Evolutionary conservation across 495 filamentous ascomycete species (phyloP), one percentile per base, ranked within the genome.

Genomic region (Pseudotulostoma volvatum): DNA sequence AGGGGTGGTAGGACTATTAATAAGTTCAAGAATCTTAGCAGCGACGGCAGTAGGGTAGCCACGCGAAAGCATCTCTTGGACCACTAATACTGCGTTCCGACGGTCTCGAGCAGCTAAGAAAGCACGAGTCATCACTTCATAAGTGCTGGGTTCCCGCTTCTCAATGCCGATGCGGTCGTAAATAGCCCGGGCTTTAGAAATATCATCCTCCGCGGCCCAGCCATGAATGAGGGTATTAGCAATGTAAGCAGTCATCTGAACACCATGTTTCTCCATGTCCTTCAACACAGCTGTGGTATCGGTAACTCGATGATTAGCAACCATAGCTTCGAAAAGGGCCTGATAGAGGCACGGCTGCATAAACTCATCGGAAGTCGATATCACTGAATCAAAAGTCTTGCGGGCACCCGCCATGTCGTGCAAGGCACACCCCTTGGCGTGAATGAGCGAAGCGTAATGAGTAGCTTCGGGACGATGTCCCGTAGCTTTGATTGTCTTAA

Each of bases 221-320:
- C 90, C 90, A 48, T 96, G 85, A 53, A 97, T 97, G n/a, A 97
- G 74, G 1, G 85, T 93, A 66, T 97, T 97, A 48, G 92, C 90
- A 47, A 97, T 96, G 61, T 97, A 97, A 1, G 90, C 80, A 3
- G 92, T 96, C 70, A 95, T 76, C 39, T 83, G 80, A 8, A 96
- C 76, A 33, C 73, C 61, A 37, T 70, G 72, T 14, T 57, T 45
- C 15, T 60, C 57, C 90, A 97, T 96, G 38, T 79, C 64, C 15
- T 63, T 58, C 15, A 95, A 74, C 32, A 93, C 52, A 2, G 67
- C 55, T 44, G 84, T 76, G 1, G 84, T 88, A 30, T 83, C 78
- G 18, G 67, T 60, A 17, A 97, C 83, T 36, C 63, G 70, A 60
- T 90, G 79, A 59, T 94, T 96, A 52, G 88, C 86, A 32, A 95